Evolutionary conservation across 768 basidiomycete species (phyloP).

Genomic region (Lactarius sanguifluus): DNA sequence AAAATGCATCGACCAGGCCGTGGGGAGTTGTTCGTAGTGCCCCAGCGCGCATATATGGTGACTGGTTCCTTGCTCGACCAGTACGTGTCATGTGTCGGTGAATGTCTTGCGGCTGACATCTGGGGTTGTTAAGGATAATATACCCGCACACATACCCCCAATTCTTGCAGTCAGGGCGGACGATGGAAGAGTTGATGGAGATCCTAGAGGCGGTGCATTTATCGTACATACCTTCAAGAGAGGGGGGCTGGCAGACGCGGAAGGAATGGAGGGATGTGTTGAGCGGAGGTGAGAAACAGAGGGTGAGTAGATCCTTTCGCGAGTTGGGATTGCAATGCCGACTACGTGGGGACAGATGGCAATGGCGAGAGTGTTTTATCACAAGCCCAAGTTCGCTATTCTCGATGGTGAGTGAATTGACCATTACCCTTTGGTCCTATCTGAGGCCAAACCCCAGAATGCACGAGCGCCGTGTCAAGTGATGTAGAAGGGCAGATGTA

Average conservation of each 20-base stretch:
- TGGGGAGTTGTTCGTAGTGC: constrained; percentile 71
- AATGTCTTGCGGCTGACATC: not conserved
- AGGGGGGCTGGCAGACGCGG: constrained; percentile 84
- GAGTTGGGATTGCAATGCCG: not conserved
- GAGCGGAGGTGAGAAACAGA: constrained; percentile 95
- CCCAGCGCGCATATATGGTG: constrained; percentile 92
- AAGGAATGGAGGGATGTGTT: constrained; percentile 98
- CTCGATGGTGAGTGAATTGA: constrained; percentile 65
- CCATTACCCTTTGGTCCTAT: constrained; percentile 4
- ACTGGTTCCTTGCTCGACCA: constrained; percentile 87
- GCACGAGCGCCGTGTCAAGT: constrained; percentile 92
- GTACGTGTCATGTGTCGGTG: constrained; percentile 36
- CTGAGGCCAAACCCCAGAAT: constrained; percentile 53
- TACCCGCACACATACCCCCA: constrained; percentile 87
- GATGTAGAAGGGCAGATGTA: constrained; percentile 98
- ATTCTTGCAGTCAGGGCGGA: constrained; percentile 58
- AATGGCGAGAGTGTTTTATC: constrained; percentile 91
- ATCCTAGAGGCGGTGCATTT: constrained; percentile 83
- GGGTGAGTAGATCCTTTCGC: constrained; percentile 45
- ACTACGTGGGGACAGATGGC: constrained; percentile 59
- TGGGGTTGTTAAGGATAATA: constrained; percentile 52
- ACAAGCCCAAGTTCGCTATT: constrained; percentile 77
- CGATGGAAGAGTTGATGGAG: constrained; percentile 64
- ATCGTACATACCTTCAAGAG: constrained; percentile 79
- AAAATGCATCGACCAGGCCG: constrained; percentile 33